phyloP scores from a whole-genome alignment of 2,329 filamentous ascomycete species.

The Alternaria burnsii region DNA sequence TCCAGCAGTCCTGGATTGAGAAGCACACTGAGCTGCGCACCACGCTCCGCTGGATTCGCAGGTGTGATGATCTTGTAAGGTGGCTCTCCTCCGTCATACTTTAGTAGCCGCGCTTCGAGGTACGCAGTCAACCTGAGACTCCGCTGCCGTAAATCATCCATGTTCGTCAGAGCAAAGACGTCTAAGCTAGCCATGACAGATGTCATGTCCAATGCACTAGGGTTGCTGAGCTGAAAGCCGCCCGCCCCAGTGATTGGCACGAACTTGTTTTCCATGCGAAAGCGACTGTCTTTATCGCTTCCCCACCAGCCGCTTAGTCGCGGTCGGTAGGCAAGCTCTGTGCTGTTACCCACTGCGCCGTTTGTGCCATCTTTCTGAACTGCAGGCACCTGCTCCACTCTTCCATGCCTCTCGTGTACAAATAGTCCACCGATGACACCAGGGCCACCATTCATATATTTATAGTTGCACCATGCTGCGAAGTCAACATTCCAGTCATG shows the following conservation, averaged over 20 bases:
- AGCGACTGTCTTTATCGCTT: slow-evolving; percentile 76
- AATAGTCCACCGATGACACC: slow-evolving; percentile 83
- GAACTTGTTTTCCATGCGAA: slow-evolving; percentile 85
- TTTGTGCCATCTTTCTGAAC: slow-evolving; percentile 1
- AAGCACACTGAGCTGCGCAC: slow-evolving; percentile 80
- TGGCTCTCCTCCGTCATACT: slow-evolving; percentile 27
- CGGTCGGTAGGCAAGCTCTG: slow-evolving; percentile 63
- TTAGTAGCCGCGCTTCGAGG: slow-evolving; percentile 63
- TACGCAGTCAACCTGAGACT: slow-evolving; percentile 79
- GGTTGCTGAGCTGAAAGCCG: slow-evolving; percentile 88
- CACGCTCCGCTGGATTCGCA: slow-evolving; percentile 70
- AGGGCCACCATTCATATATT: slow-evolving; percentile 88
- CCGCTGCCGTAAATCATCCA: slow-evolving; percentile 73
- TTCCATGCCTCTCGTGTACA: slow-evolving; percentile 78
- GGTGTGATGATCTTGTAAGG: slow-evolving; percentile 73
- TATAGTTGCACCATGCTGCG: slow-evolving; percentile 93
- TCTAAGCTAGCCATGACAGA: slow-evolving; percentile 76
- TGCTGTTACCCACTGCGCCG: slow-evolving; percentile 43
- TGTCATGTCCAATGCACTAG: slow-evolving; percentile 78
- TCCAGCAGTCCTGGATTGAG: slow-evolving; percentile 75
- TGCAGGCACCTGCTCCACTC: slow-evolving; percentile 52
- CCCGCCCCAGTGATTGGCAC: slow-evolving; percentile 78
- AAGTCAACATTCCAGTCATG: slow-evolving; percentile 94
- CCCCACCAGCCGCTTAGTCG: slow-evolving; percentile 89
- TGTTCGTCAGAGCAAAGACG: slow-evolving; percentile 76